These are phyloP conservation scores for Didymella pinodella DNA, from an alignment of 2,329 filamentous ascomycete genomes.

Conservation along the genomic window DNA sequence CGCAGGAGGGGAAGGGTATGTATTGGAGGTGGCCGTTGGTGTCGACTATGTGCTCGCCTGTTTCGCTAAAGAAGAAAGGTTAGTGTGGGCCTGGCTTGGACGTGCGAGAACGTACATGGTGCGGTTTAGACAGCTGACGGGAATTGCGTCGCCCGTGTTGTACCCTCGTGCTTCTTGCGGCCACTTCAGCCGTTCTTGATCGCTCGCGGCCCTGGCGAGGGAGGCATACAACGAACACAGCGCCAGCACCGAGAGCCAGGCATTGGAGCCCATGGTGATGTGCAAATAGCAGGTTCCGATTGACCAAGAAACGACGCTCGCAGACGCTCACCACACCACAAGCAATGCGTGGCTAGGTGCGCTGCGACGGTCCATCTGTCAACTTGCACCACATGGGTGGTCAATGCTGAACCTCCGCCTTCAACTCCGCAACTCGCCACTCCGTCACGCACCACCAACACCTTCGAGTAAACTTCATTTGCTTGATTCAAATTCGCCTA, in stretches of 20 bases:
- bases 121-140: conserved; percentile 61
- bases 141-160: conserved; percentile 58
- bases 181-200: conserved; percentile 53
- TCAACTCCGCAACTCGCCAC: conserved; percentile 5
- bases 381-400: conserved; percentile 9
- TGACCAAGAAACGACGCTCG: too few species aligned
- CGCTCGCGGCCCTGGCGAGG: conserved; percentile 51
- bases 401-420: conserved; percentile 4
- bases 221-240: conserved; percentile 41
- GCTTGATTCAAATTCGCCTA: conserved; percentile 15
- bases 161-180: conserved; percentile 53
- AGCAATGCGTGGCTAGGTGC: conserved; percentile 9
- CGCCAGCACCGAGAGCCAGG: conserved; percentile 37
- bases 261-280: conserved; percentile 2
- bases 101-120: conserved; percentile 54
- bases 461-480: neutral
- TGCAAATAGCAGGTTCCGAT: neutral
- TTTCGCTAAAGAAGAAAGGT: conserved; percentile 67
- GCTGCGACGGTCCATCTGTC: conserved; percentile 13
- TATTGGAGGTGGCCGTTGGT: conserved; percentile 84
- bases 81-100: too few species aligned
- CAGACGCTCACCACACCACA: conserved; percentile 4
- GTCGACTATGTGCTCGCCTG: conserved; percentile 87
- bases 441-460: neutral
- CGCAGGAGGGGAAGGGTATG: conserved; percentile 88